Base-by-base conservation (phyloP, 495 filamentous ascomycete genomes). In the Lepidopterella palustris region DNA sequence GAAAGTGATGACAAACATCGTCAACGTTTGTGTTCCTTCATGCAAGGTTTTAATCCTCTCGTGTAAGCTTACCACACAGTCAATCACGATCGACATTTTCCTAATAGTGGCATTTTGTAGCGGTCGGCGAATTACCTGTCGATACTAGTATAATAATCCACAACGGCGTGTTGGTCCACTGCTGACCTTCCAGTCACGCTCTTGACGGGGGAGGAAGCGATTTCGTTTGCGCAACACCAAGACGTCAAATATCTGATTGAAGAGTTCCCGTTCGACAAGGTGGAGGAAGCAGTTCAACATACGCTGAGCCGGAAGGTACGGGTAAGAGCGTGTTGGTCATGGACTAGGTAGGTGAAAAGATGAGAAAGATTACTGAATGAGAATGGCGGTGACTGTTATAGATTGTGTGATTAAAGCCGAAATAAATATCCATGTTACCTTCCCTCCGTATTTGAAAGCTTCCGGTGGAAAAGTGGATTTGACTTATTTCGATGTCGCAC, bases 161-260 rank as follows among this genome's bases (percentile, higher is more conserved):
- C 0, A 76, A 80, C 56, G 82, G 76, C 27, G 45, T 78, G 4
- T 80, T 78, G 5, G 75, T 89, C 0, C 74, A 78, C 31, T 78
- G 80, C n/a, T 88, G 82, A 80, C 82, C 84, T 0, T 76, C 73
- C 42, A 86, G 87, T 0, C 80, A 87, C 60, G 80, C 82, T 0
- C 67, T 78, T 1, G 86, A 90, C 66, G 74, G 72, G n/a, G 4
- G 86, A 88, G 70, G 85, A 90, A 60, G 76, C 87, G 0, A 82
- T 89, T 56, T 66, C 63, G 10, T 89, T 89, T 65, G 74, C 85
- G 0, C 57, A 79, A 59, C 61, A 78, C 23, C 76, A 86, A 40
- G 75, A 74, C 5, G 74, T 89, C 35, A 78, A 84, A 58, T 87
- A 83, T 67, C 62, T 84, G 73, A 73, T 88, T 24, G 80, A 88